Base-by-base conservation (phyloP, 1,284 basidiomycete species). In the Somion occarium region DNA sequence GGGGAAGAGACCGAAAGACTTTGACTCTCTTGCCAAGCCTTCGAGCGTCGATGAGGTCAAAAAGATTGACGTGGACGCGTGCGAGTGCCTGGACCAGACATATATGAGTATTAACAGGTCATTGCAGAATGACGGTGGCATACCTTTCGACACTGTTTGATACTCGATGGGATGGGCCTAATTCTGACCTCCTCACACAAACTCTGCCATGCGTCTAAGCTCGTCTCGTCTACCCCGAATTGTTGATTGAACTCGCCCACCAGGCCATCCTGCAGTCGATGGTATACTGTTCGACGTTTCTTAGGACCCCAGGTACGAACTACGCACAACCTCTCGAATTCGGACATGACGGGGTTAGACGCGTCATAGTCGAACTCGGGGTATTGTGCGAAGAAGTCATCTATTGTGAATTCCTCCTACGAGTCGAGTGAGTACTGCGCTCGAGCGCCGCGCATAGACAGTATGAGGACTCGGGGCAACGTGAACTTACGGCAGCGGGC, bases 221-320 rank as follows among this genome's bases (percentile, higher is more conserved):
- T 56, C 2, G 64, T 50, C 2, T 52, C 61, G 27, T 71, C 59
- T 3, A 56, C 56, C 0, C 72, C 69, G 34, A 61, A 73, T 38
- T 54, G 50, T 13, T 49, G 53, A 23, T 69, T 66, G 54, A 73
- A 72, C 39, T 69, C 59, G 37, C 51, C 49, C 0, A 64, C 61
- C 26, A 72, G 45, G 3, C 65, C 69, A 22, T 58, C 57, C 5
- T 61, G 52, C 51, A 64, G 59, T 1, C 30, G 39, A 1, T 41
- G 30, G 2, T 56, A 57, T 0, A 57, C 58, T 9, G 12, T 12
- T 12, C 38, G 4, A 5, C 19, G 15, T 13, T 37, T 48, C 13
- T 39, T 22, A 7, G 7, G 30, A 7, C 37, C 37, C 49, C 54
- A 66, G n/a, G 44, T 19, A n/a, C 53, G 54, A 37, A 44, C 13